phyloP scores from a whole-genome alignment of 306 rosid genomes.

The Pyrus communis region DNA sequence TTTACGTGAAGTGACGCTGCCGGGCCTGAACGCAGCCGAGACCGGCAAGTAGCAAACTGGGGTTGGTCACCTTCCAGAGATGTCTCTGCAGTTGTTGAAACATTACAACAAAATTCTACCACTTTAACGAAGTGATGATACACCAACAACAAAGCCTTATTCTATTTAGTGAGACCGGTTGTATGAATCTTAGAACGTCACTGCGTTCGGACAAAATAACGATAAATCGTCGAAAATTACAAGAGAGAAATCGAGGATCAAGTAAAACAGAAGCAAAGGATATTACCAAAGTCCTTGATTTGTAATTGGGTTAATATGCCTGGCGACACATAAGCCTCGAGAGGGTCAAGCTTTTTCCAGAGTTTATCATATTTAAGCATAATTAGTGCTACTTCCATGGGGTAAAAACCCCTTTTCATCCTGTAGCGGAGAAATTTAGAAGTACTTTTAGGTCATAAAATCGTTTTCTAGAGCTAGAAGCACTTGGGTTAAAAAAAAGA shows the following conservation, averaged over 20 bases:
- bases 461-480: too few relatives aligned
- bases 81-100: constrained; percentile 33
- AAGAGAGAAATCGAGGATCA: background rate
- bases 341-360: constrained; percentile 85
- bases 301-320: constrained; percentile 76
- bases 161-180: too few relatives aligned
- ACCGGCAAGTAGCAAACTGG: constrained; percentile 58
- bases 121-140: background rate
- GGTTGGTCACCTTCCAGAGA: constrained; percentile 59
- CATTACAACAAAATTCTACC: background rate
- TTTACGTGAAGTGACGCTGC: constrained; percentile 82
- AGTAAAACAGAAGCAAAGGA: background rate
- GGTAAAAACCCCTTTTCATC: too few relatives aligned
- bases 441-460: too few relatives aligned
- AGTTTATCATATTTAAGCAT: constrained; percentile 3
- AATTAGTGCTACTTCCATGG: background rate
- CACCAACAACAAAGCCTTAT: too few relatives aligned
- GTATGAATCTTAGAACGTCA: too few relatives aligned
- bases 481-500: too few relatives aligned
- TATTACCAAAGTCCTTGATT: constrained; percentile 76
- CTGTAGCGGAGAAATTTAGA: too few relatives aligned
- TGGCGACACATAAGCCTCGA: constrained; percentile 77
- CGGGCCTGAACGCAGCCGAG: constrained; percentile 80
- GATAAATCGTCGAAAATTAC: background rate
- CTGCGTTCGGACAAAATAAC: background rate